Percentiles rank a stretch among this genome's conserved stretches.
These are phyloP conservation scores for Ceratocystis destructans DNA, from an alignment of 2,329 filamentous ascomycete genomes.

Conservation along the genomic window DNA sequence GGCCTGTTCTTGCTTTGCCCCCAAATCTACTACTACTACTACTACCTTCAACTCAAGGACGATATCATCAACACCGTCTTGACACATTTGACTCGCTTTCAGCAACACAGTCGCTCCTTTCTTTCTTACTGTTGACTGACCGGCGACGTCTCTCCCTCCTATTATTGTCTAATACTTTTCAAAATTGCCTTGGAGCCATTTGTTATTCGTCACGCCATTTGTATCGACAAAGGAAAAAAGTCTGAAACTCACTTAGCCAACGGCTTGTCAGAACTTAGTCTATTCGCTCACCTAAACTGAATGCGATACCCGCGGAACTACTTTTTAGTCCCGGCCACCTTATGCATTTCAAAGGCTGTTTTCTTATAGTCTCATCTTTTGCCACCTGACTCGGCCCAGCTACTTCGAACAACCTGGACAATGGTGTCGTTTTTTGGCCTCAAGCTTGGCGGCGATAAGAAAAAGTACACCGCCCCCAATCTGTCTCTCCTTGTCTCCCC, in stretches of 20 bases:
- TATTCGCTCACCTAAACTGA: neutral
- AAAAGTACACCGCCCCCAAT: slow-evolving; percentile 34
- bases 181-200: neutral
- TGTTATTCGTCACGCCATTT: neutral
- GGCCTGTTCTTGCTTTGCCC: neutral
- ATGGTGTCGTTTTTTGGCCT: slow-evolving; percentile 46
- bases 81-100: slow-evolving; percentile 3
- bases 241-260: neutral
- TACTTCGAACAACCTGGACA: slow-evolving; percentile 22
- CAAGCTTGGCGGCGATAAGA: slow-evolving; percentile 42
- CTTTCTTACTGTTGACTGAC: slow-evolving; percentile 16
- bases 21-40: neutral
- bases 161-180: slow-evolving; percentile 1
- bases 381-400: neutral
- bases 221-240: neutral
- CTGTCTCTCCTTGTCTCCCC: neutral
- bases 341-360: neutral
- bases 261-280: neutral
- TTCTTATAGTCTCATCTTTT: neutral
- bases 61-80: neutral
- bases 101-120: slow-evolving; percentile 18
- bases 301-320: neutral
- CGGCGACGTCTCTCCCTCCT: neutral
- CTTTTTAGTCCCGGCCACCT: neutral
- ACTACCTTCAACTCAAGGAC: neutral